Evolutionary conservation across 257 asterid genomes (phyloP).

Genomic region (Nemophila menziesii): DNA sequence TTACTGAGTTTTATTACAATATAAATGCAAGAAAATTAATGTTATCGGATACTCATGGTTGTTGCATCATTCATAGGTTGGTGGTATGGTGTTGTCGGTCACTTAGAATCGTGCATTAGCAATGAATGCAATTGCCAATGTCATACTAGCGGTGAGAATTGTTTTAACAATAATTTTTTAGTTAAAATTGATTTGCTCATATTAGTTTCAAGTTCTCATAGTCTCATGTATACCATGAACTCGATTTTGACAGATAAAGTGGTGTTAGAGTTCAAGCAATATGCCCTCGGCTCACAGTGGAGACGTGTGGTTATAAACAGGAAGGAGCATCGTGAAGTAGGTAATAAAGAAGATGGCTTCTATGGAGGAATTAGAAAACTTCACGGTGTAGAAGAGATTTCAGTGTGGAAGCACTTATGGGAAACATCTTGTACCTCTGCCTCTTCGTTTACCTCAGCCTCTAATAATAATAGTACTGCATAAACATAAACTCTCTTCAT

Average conservation of each 20-base stretch:
- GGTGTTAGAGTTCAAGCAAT: slow-evolving; percentile 80
- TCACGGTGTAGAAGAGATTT: slow-evolving; percentile 36
- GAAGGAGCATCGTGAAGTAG: slow-evolving; percentile 56
- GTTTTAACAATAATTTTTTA: background rate
- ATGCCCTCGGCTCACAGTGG: slow-evolving; percentile 53
- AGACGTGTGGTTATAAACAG: slow-evolving; percentile 36
- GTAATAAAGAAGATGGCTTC: slow-evolving; percentile 57
- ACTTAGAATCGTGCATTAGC: slow-evolving; percentile 59
- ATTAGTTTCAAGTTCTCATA: background rate
- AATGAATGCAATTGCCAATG: slow-evolving; percentile 50
- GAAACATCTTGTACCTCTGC: no score
- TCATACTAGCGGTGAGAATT: slow-evolving; percentile 41
- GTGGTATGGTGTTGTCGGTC: slow-evolving; percentile 99
- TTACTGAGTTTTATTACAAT: background rate
- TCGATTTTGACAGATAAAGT: slow-evolving; percentile 35
- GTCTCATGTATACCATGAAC: no score
- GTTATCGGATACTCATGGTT: slow-evolving; percentile 9
- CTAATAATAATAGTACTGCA: no score
- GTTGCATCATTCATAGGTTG: slow-evolving; percentile 61
- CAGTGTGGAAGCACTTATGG: slow-evolving; percentile 59
- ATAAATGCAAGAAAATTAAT: background rate
- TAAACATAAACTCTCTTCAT: no score
- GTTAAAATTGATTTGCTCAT: background rate
- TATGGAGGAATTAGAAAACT: slow-evolving; percentile 85
- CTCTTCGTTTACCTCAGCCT: no score